Base-by-base conservation (phyloP, 208 protist species). In the Porcisia hertigi region DNA sequence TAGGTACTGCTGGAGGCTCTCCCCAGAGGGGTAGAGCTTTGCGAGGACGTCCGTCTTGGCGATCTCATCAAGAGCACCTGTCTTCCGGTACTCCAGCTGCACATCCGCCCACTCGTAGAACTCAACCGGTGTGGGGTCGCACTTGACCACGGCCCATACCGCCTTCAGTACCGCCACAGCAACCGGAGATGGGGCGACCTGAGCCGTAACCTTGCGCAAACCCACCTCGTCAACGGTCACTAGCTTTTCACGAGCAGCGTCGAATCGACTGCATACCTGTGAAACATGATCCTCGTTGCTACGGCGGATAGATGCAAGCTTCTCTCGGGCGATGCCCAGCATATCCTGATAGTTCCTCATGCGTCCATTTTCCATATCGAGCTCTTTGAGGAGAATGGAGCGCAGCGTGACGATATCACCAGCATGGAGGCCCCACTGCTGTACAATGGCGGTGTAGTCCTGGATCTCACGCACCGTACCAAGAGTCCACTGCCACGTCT, bases 401-500 rank as follows among this genome's bases (percentile, higher is more conserved):
- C 86, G 80, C 53, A 91, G 79, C 39, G 87, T 81, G 55, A 81
- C 80, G 39, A 74, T 52, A 62, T 86, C 76, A 16, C 85, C 89
- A 12, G 86, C 73, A 63, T 88, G 84, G 49, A 90, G 76, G 25
- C 79, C 79, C 89, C 89, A 94, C 71, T 90, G 85, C 39, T 90
- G 80, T 43, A 94, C 75, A 43, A 80, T 82, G 30, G 80, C 86
- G 18, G 73, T 81, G 73, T 84, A 77, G 39, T 81, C 76, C 47
- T 81, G 75, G 11, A 90, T 58, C 25, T 85, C 80, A 12, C 76
- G 70, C 69, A 94, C 73, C 3, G 79, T 94, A 20, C 89, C 89
- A 11, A 94, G 76, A 23, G 87, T 82, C 89, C 89, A 94, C 63
- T 90, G 79, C 89, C 89, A 91, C 57, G 85, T 77, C 66, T 91